phyloP scores from a whole-genome alignment of 441 rosid species.

The Metrosideros polymorpha region DNA sequence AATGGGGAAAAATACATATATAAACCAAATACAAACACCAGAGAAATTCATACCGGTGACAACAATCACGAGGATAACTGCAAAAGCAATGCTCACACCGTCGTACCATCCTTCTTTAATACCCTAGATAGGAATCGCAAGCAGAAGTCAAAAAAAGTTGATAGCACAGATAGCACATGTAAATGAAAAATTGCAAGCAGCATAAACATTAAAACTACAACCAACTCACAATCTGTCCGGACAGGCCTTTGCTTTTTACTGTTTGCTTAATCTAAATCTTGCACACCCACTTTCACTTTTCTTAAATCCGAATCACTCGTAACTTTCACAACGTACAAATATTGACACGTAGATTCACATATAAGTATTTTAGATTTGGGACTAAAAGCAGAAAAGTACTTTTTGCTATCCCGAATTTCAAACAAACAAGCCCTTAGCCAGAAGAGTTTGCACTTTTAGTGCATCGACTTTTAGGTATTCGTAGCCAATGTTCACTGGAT shows the following conservation, averaged over 20 bases:
- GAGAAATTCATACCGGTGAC: conserved; percentile 62
- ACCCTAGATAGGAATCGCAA: conserved; percentile 40
- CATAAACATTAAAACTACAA: background rate
- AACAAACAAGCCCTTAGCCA: background rate
- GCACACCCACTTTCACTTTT: background rate
- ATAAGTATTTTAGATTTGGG: background rate
- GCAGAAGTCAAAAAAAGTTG: background rate
- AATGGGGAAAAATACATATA: background rate
- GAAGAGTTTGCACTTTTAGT: background rate
- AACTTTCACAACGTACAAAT: background rate
- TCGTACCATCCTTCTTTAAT: conserved; percentile 90
- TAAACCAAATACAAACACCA: background rate
- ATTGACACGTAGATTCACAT: background rate
- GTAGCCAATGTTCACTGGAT: background rate
- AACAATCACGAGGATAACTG: conserved; percentile 82
- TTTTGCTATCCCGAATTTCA: background rate
- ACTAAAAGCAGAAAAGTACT: background rate
- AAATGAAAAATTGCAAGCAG: background rate
- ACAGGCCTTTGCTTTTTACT: background rate
- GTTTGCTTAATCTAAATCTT: background rate
- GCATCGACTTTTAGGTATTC: background rate
- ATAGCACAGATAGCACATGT: background rate
- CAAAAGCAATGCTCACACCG: conserved; percentile 98
- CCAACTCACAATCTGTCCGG: background rate
- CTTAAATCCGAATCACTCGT: background rate